phyloP scores from a whole-genome alignment of 2,329 filamentous ascomycete genomes.

The Colletotrichum navitas region DNA sequence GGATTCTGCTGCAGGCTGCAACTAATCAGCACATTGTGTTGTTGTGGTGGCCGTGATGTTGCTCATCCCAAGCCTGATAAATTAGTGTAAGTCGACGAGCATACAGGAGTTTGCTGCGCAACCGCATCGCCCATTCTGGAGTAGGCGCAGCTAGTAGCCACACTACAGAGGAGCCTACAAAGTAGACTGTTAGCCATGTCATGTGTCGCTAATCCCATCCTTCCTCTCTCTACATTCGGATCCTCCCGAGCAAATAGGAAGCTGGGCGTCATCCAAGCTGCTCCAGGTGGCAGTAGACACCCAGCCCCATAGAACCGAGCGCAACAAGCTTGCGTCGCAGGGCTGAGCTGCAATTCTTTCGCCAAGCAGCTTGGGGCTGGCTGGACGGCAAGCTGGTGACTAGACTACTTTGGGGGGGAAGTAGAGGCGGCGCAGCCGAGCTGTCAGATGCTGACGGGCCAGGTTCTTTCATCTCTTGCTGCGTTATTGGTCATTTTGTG shows the following conservation, averaged over 20 bases:
- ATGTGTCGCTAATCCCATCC: background rate
- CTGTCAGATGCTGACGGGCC: conserved; percentile 25
- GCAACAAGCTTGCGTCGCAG: conserved; percentile 7
- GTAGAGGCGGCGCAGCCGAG: conserved; percentile 27
- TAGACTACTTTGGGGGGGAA: conserved; percentile 8
- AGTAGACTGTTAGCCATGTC: conserved; percentile 1
- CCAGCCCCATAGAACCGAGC: background rate
- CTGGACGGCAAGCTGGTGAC: background rate
- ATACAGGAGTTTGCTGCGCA: conserved; percentile 1
- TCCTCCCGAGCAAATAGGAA: conserved; percentile 15
- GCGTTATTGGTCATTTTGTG: background rate
- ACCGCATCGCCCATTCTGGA: background rate
- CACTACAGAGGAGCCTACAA: background rate
- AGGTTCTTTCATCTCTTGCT: background rate
- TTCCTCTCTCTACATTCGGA: background rate
- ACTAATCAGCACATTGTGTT: background rate
- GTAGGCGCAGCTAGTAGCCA: background rate
- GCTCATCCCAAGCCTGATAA: background rate
- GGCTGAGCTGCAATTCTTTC: conserved; percentile 18
- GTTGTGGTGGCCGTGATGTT: conserved; percentile 11
- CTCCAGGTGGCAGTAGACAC: background rate
- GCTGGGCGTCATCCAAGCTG: background rate
- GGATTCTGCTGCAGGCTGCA: background rate
- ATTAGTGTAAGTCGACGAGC: conserved; percentile 11
- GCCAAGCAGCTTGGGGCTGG: conserved; percentile 11